phyloP scores from a whole-genome alignment of 306 rosid species.

The Dicorynia guianensis region DNA sequence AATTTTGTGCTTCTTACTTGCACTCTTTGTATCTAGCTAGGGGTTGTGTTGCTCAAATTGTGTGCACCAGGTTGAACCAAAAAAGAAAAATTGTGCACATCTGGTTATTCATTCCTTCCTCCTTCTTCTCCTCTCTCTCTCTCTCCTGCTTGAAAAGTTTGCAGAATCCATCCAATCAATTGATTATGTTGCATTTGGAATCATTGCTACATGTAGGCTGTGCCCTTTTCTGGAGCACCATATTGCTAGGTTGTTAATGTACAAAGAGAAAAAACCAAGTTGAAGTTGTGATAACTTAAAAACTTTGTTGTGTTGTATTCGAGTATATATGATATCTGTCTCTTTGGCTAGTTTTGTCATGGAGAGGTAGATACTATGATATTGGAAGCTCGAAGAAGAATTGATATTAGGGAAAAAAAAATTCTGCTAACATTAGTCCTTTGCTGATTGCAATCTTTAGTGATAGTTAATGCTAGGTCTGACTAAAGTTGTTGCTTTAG shows the following conservation, averaged over 20 bases:
- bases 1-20: neutral
- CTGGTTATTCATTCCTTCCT: too few species aligned
- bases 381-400: neutral
- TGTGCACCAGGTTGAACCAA: neutral
- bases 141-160: too few species aligned
- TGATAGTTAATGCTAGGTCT: neutral
- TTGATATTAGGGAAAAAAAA: neutral
- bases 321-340: neutral
- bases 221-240: neutral
- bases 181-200: too few species aligned
- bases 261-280: neutral
- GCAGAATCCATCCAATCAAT: too few species aligned
- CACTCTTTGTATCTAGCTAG: neutral
- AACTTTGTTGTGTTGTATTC: neutral
- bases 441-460: neutral
- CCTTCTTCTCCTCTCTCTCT: too few species aligned
- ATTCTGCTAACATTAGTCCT: neutral
- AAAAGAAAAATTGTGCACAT: too few species aligned
- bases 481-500: neutral
- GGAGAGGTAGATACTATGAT: neutral
- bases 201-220: too few species aligned
- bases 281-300: neutral
- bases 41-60: neutral
- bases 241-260: neutral
- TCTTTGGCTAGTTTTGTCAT: neutral